Evolutionary conservation across 257 asterid genomes (phyloP).

Genomic region (Lantana camara): DNA sequence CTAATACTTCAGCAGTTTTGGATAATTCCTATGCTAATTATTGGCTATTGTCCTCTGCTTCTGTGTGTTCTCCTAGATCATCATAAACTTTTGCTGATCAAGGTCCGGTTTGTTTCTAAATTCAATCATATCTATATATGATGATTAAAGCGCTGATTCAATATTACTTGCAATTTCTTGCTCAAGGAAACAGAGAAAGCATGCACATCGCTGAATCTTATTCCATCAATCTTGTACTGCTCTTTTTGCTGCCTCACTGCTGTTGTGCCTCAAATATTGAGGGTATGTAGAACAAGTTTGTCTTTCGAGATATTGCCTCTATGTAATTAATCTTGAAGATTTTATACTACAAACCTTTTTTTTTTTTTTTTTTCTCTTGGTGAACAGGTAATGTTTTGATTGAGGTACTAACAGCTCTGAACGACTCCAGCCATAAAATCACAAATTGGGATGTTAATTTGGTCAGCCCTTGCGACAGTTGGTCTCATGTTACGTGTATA

Average conservation of each 20-base stretch:
- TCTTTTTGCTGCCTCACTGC: slow-evolving; percentile 45
- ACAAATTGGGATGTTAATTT: slow-evolving; percentile 61
- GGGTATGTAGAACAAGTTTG: slow-evolving; percentile 40
- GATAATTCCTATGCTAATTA: slow-evolving; percentile 33
- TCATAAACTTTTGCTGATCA: slow-evolving; percentile 35
- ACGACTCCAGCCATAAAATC: slow-evolving; percentile 59
- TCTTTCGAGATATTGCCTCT: too few species aligned
- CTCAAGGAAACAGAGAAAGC: slow-evolving; percentile 24
- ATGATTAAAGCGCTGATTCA: slow-evolving; percentile 7
- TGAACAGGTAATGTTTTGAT: slow-evolving; percentile 76
- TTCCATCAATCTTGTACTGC: slow-evolving; percentile 32
- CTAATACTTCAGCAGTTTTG: slow-evolving; percentile 34
- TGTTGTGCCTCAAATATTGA: slow-evolving; percentile 55
- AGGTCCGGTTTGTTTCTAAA: slow-evolving; percentile 38
- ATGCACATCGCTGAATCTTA: slow-evolving; percentile 26
- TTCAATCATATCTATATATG: not conserved
- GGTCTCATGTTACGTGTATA: slow-evolving; percentile 80
- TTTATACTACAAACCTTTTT: too few species aligned
- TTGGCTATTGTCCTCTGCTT: slow-evolving; percentile 30
- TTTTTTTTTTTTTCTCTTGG: not conserved
- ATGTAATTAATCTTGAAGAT: too few species aligned
- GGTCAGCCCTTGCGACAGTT: slow-evolving; percentile 90
- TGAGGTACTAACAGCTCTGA: slow-evolving; percentile 54
- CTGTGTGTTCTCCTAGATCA: slow-evolving; percentile 30
- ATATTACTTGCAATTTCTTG: slow-evolving; percentile 12